Base-by-base conservation (phyloP, 1,284 basidiomycete species). In the Ustilago cynodontis region DNA sequence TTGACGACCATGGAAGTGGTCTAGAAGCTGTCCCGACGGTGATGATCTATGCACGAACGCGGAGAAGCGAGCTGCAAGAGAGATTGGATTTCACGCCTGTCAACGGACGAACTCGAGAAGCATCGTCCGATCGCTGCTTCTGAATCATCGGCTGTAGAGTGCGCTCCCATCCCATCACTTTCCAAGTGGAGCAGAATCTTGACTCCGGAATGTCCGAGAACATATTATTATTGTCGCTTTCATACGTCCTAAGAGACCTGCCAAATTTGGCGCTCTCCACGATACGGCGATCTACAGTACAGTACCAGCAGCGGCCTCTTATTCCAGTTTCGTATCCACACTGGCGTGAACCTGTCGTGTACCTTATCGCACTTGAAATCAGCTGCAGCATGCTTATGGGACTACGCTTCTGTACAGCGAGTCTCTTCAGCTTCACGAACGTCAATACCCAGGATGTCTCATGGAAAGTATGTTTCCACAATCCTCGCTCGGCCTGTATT, bases 131-230 rank as follows among this genome's bases (percentile, higher is more conserved):
- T 59, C 47, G 10, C 33, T 50, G 31, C 28, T 39, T 28, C 22
- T 50, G 26, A 5, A 39, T 50, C 29, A 11, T 35, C 26, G 16
- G n/a, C 28, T 33, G 45, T 20, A 10, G 3, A 49, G 7, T 37
- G 28, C 33, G 24, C 28, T 59, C 33, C 20, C 47, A 50, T 11
- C 18, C 4, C 28, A 8, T 22, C 31, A 45, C 18, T 6, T 47
- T 37, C 14, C 22, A 22, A 50, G 47, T 33, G 43, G 33, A 59
- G 47, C 43, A 45, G 13, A 8, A 20, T n/a, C 18, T 24, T 33
- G 18, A 50, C 22, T 33, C 18, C n/a, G 56, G 29, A 58, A 58
- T 58, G 43, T 58, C 41, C 41, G 43, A 33, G 20, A 8, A 37
- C 35, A 37, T 16, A 37, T 37, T 37, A n/a, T n/a, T n/a, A n/a